Evolutionary conservation across 2,329 filamentous ascomycete species (phyloP).

Genomic region (Microsporum ferrugineum): DNA sequence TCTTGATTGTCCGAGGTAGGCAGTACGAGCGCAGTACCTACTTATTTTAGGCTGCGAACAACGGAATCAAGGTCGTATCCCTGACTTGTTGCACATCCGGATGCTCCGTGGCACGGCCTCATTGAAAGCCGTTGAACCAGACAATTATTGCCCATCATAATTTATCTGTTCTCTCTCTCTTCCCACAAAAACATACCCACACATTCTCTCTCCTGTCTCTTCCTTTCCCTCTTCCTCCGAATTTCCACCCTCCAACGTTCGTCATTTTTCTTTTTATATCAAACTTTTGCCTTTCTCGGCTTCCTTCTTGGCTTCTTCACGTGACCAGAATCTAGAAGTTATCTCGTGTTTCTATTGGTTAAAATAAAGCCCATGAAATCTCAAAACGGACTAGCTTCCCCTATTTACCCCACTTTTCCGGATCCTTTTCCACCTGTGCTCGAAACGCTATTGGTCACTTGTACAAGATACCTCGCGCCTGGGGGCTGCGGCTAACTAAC

Average conservation of each 20-base stretch:
- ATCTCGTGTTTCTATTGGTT: background rate
- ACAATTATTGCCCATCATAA: background rate
- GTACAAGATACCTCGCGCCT: background rate
- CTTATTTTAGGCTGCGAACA: background rate
- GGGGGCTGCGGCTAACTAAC: background rate
- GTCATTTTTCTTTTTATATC: background rate
- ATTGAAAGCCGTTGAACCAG: background rate
- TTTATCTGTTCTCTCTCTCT: background rate
- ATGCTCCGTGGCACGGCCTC: background rate
- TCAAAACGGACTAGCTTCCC: background rate
- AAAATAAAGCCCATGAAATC: background rate
- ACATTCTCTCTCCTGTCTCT: background rate
- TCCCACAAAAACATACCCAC: no score
- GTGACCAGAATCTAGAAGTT: background rate
- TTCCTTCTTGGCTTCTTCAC: background rate
- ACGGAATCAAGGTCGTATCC: background rate
- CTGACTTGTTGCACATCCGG: background rate
- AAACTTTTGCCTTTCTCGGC: background rate
- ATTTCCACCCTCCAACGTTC: background rate
- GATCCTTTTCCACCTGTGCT: background rate
- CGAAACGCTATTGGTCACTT: background rate
- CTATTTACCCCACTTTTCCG: background rate
- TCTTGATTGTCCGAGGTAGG: background rate
- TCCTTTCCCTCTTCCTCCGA: background rate
- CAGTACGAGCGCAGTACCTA: background rate